phyloP scores from a whole-genome alignment of 345 rosid genomes.

The Salix exigua region DNA sequence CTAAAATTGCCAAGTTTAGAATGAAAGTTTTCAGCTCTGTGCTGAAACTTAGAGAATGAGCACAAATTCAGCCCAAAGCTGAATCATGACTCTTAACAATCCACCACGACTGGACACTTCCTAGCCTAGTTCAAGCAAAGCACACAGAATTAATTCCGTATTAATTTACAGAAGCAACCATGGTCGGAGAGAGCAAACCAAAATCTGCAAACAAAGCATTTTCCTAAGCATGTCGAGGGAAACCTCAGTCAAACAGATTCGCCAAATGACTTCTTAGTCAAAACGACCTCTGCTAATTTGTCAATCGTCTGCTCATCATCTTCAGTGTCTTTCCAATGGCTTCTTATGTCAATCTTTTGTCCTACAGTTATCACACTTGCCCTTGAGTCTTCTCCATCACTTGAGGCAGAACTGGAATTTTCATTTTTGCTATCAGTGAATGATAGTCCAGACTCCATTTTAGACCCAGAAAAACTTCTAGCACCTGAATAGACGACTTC shows the following conservation, averaged over 20 bases:
- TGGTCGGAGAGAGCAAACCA: constrained; percentile 17
- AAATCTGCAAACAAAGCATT: constrained; percentile 18
- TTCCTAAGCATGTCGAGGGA: constrained; percentile 2
- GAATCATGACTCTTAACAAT: constrained; percentile 44
- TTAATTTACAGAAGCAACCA: constrained; percentile 52
- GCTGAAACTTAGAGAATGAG: constrained; percentile 19
- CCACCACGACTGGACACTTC: constrained; percentile 17
- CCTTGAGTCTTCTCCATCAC: constrained; percentile 34
- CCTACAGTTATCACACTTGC: constrained; percentile 15
- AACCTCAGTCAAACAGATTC: constrained; percentile 20
- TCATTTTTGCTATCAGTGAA: constrained; percentile 45
- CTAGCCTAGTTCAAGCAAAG: constrained; percentile 28
- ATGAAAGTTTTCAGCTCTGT: constrained; percentile 7
- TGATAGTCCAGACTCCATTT: constrained; percentile 36
- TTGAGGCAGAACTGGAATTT: constrained; percentile 29
- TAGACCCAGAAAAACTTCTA: constrained; percentile 28
- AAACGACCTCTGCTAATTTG: constrained; percentile 14
- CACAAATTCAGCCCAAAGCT: constrained; percentile 68
- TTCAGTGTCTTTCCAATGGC: constrained; percentile 11
- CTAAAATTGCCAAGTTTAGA: constrained; percentile 18
- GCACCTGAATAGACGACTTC: constrained; percentile 11
- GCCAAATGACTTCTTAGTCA: constrained; percentile 15
- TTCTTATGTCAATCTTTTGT: constrained; percentile 7
- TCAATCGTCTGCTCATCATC: constrained; percentile 33
- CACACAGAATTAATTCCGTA: constrained; percentile 25